These are phyloP conservation scores for Exophiala spinifera DNA, from an alignment of 2,329 filamentous ascomycete genomes.

Conservation along the genomic window DNA sequence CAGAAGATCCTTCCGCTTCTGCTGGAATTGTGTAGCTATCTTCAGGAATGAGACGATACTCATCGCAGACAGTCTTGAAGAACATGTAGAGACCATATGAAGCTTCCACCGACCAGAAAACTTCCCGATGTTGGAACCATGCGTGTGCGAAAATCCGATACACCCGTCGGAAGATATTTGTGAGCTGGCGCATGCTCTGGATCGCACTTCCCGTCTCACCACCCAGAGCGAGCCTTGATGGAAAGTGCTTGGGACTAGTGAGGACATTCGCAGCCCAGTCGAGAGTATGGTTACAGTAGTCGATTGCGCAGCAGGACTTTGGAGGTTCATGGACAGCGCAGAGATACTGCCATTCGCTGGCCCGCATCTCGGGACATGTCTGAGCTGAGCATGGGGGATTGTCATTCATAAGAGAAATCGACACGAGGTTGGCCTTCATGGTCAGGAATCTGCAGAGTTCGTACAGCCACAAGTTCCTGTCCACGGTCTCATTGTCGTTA, in stretches of 20 bases:
- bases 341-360: constrained; percentile 97
- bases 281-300: constrained; percentile 97
- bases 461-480: constrained; percentile 91
- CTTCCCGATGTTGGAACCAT: constrained; percentile 94
- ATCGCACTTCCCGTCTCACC: constrained; percentile 39
- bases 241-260: constrained; percentile 92
- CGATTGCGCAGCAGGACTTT: constrained; percentile 95
- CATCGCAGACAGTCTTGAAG: constrained; percentile 95
- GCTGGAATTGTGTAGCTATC: constrained; percentile 95
- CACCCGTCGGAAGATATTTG: constrained; percentile 90
- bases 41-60: constrained; percentile 81
- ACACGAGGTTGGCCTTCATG: constrained; percentile 87
- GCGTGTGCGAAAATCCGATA: constrained; percentile 98
- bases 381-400: constrained; percentile 79
- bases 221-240: constrained; percentile 69
- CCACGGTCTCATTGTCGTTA: constrained; percentile 49
- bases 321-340: constrained; percentile 96
- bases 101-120: constrained; percentile 91
- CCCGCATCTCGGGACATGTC: constrained; percentile 97
- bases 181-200: constrained; percentile 63
- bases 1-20: constrained; percentile 77
- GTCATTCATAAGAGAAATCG: constrained; percentile 91
- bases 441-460: constrained; percentile 96
- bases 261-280: constrained; percentile 96
- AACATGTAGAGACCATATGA: constrained; percentile 91